Conservation (phyloP, 306 rosid genomes). For the Echinosophora koreensis region DNA sequence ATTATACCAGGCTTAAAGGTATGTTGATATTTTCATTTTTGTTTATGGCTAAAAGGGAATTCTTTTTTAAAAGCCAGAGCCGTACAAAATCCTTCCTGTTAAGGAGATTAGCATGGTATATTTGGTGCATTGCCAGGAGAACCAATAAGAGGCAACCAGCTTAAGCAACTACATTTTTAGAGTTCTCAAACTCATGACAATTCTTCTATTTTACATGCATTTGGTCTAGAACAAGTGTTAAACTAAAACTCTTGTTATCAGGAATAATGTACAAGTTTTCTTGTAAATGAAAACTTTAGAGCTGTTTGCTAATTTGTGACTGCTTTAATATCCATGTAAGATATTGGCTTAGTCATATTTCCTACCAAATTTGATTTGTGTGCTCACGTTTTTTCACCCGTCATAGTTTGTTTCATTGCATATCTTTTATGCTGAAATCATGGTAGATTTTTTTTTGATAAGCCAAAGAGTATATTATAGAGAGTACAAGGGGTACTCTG, state of each 20-base stretch:
- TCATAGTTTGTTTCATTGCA: not conserved
- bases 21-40: conserved; percentile 36
- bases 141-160: conserved; percentile 15
- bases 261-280: not conserved
- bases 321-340: conserved; percentile 3
- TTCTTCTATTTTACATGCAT: conserved; percentile 12
- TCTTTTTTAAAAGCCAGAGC: not conserved
- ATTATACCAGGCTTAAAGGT: conserved; percentile 87
- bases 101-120: conserved; percentile 17
- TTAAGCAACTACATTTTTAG: not conserved
- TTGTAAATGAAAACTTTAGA: not conserved
- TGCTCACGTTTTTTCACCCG: not conserved
- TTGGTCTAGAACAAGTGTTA: not conserved
- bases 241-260: not conserved
- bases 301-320: not conserved
- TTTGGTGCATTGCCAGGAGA: not conserved
- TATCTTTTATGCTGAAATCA: not conserved
- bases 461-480: no score
- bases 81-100: conserved; percentile 17
- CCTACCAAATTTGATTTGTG: not conserved
- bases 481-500: no score
- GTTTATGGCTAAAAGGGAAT: conserved; percentile 13
- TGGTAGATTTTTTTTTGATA: no score
- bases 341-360: conserved; percentile 8
- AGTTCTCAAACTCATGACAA: conserved; percentile 4